phyloP scores from a whole-genome alignment of 2,329 filamentous ascomycete genomes.

The Thermothelomyces thermophilus region DNA sequence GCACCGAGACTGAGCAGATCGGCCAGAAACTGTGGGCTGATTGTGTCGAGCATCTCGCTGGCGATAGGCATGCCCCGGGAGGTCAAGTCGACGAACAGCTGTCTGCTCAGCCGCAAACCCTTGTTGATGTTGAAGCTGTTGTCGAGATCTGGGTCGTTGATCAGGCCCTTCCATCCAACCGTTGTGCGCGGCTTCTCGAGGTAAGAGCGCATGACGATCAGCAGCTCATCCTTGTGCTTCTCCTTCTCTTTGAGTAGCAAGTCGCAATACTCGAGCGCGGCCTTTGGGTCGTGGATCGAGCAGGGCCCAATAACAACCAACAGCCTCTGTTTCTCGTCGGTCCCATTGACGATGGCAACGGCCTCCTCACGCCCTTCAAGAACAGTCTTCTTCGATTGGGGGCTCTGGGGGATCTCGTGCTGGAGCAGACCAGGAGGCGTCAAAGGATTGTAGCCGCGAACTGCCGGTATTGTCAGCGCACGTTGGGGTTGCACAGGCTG shows the following conservation, averaged over 20 bases:
- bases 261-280: constrained; percentile 89
- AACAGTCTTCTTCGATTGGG: constrained; percentile 54
- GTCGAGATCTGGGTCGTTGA: constrained; percentile 98
- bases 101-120: constrained; percentile 75
- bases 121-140: constrained; percentile 99
- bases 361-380: constrained; percentile 56
- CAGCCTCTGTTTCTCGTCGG: constrained; percentile 50
- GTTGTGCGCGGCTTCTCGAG: constrained; percentile 98
- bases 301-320: constrained; percentile 86
- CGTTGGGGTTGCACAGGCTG: constrained; percentile 6
- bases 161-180: constrained; percentile 96
- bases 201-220: constrained; percentile 97
- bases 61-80: constrained; percentile 91
- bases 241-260: constrained; percentile 72
- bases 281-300: constrained; percentile 90
- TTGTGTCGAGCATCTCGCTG: constrained; percentile 96
- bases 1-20: constrained; percentile 89
- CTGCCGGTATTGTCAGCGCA: constrained; percentile 35
- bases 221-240: constrained; percentile 81
- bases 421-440: constrained; percentile 92
- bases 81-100: constrained; percentile 91
- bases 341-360: constrained; percentile 57
- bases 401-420: constrained; percentile 70
- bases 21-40: constrained; percentile 92
- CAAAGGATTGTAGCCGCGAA: constrained; percentile 86